These are phyloP conservation scores for Aspergillus felis DNA, from an alignment of 2,329 filamentous ascomycete species.

Conservation along the genomic window DNA sequence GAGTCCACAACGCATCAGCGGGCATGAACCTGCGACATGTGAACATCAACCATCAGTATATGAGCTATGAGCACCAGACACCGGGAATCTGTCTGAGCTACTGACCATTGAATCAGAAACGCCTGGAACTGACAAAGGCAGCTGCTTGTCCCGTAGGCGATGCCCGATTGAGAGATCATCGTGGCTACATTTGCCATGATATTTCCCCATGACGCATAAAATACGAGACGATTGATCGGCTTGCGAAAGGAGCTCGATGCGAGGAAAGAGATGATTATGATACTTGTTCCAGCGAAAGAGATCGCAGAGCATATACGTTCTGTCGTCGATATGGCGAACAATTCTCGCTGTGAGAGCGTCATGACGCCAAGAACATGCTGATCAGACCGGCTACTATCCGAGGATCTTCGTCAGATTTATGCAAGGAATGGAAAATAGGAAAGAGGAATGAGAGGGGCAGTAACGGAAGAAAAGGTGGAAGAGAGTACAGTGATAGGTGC, in stretches of 20 bases:
- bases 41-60: neutral
- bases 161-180: slow-evolving; percentile 63
- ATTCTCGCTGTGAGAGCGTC: slow-evolving; percentile 32
- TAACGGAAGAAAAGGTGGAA: neutral
- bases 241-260: slow-evolving; percentile 70
- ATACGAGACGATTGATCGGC: slow-evolving; percentile 80
- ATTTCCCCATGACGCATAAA: slow-evolving; percentile 80
- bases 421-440: neutral
- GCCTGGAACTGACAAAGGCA: slow-evolving; percentile 71
- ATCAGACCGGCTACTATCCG: neutral
- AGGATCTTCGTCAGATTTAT: neutral
- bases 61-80: slow-evolving; percentile 4
- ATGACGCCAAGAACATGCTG: slow-evolving; percentile 19
- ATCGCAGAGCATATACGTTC: slow-evolving; percentile 67
- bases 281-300: slow-evolving; percentile 65
- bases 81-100: slow-evolving; percentile 3
- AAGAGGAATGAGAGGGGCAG: neutral
- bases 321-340: slow-evolving; percentile 56
- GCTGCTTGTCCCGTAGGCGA: slow-evolving; percentile 46
- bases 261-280: slow-evolving; percentile 69
- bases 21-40: slow-evolving; percentile 63
- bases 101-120: slow-evolving; percentile 78
- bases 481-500: neutral
- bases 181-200: slow-evolving; percentile 73
- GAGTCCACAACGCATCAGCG: slow-evolving; percentile 70